Base-by-base conservation (phyloP, 2,329 filamentous ascomycete genomes). In the Cladosporium sp. region DNA sequence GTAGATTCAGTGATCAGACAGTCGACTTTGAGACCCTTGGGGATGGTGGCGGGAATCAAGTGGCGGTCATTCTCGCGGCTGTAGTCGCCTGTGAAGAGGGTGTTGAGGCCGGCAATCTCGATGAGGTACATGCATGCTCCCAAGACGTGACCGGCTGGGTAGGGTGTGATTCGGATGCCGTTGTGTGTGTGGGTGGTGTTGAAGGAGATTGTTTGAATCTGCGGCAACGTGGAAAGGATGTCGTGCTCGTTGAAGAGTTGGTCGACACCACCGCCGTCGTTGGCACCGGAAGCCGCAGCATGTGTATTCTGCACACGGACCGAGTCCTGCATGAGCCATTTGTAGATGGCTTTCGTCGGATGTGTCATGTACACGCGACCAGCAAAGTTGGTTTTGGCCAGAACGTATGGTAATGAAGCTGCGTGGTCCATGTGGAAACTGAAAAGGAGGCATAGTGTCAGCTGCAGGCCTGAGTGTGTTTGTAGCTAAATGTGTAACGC, bases 351-450 rank as follows among this genome's bases (percentile, higher is more conserved):
- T 79, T 99, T 98, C 56, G 95, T 99, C 1, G 95, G 93, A 82
- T 99, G 95, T 61, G 95, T 99, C 94, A 98, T 99, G 82, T 97
- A 98, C 67, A 98, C 94, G 26, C 93, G 89, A 58, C 95, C 95
- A 70, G 91, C 90, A 83, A 99, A 99, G 78, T 97, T 97, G 44
- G 95, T 98, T 82, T 99, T 99, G 70, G 94, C 91, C 70, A 99
- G 86, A 67, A 99, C 95, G 77, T 98, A 99, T 53, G 95, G 95
- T 56, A 99, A 83, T n/a, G 94, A 97, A 18, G 94, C 94, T n/a
- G 95, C 95, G 82, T 99, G 95, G 76, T 99, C 95, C 77, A 98
- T 86, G 79, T 99, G 95, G 77, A 99, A 99, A 90, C 94, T 97
- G 76, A 62, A 69, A 14, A 59, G 26, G 52, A 40, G 55, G 40